Percentiles rank a stretch among this genome's conserved stretches.
Conservation (phyloP, 257 asterid species). For the Nicotiana obtusifolia region DNA sequence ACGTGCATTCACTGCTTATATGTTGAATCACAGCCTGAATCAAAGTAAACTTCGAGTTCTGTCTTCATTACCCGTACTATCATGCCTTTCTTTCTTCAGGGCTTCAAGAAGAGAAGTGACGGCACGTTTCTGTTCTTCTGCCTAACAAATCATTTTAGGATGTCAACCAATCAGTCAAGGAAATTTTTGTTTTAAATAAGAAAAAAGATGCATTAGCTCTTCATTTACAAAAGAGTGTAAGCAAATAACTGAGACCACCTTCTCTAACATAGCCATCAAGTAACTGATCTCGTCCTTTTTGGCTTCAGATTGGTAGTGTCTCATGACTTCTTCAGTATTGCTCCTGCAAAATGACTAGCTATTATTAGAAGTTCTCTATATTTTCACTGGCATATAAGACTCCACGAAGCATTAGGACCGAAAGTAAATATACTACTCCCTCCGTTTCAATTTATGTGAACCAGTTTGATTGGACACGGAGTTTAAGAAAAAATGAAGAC, state of each 20-base stretch:
- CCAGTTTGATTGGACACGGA: too few species aligned
- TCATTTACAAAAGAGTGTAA: background rate
- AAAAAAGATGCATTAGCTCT: background rate
- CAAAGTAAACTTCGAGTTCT: too few species aligned
- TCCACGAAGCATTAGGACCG: background rate
- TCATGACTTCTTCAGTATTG: conserved; percentile 40
- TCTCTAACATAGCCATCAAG: conserved; percentile 45
- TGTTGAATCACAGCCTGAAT: too few species aligned
- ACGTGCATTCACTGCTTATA: too few species aligned
- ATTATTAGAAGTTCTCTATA: background rate
- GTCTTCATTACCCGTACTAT: too few species aligned
- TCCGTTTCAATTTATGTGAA: too few species aligned
- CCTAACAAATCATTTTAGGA: conserved; percentile 29
- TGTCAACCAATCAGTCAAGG: background rate
- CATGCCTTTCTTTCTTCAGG: conserved; percentile 50
- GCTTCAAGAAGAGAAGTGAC: conserved; percentile 46
- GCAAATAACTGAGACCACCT: conserved; percentile 32
- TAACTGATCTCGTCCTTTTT: conserved; percentile 51
- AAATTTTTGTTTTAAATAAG: background rate
- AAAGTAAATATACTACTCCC: background rate
- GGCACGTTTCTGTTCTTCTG: conserved; percentile 49
- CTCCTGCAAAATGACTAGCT: conserved; percentile 45
- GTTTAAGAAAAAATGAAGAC: too few species aligned
- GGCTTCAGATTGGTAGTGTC: conserved; percentile 33
- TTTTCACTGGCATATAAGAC: background rate